phyloP scores from a whole-genome alignment of 1,139 yeast genomes.

The Magnusiomyces fungicola region DNA sequence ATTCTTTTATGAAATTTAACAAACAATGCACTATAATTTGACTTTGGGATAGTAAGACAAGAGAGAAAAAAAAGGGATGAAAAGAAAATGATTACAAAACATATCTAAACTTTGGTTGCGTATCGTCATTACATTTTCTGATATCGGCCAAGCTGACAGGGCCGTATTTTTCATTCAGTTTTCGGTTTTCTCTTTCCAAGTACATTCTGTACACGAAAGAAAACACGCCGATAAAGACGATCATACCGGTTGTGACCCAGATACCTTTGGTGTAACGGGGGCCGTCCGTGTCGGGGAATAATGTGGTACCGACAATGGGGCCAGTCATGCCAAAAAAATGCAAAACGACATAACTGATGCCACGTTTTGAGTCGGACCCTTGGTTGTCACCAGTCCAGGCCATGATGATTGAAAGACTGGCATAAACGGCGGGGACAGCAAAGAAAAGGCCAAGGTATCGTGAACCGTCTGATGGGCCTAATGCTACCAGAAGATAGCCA shows the following conservation, averaged over 20 bases:
- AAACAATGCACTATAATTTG: too few species aligned
- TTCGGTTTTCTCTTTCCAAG: constrained; percentile 19
- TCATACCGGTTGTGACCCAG: constrained; percentile 25
- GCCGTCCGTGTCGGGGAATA: constrained; percentile 28
- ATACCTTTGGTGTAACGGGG: constrained; percentile 29
- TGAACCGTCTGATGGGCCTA: constrained; percentile 22
- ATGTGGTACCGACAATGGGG: constrained; percentile 29
- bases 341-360: constrained; percentile 27
- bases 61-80: too few species aligned
- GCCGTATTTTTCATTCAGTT: constrained; percentile 25
- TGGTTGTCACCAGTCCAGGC: constrained; percentile 32
- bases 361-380: constrained; percentile 28
- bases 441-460: constrained; percentile 29
- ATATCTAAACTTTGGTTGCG: constrained; percentile 1
- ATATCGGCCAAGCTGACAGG: constrained; percentile 1
- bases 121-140: constrained; percentile 3
- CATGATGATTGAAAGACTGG: constrained; percentile 27
- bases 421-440: constrained; percentile 30
- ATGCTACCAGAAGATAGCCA: constrained; percentile 28
- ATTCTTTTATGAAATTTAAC: too few species aligned
- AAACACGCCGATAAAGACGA: constrained; percentile 18
- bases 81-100: too few species aligned
- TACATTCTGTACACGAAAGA: constrained; percentile 21
- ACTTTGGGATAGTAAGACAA: too few species aligned
- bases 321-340: constrained; percentile 32